Percentiles rank a stretch among this genome's conserved stretches.
These are phyloP conservation scores for Ceratonia siliqua DNA, from an alignment of 306 rosid species.

Conservation along the genomic window DNA sequence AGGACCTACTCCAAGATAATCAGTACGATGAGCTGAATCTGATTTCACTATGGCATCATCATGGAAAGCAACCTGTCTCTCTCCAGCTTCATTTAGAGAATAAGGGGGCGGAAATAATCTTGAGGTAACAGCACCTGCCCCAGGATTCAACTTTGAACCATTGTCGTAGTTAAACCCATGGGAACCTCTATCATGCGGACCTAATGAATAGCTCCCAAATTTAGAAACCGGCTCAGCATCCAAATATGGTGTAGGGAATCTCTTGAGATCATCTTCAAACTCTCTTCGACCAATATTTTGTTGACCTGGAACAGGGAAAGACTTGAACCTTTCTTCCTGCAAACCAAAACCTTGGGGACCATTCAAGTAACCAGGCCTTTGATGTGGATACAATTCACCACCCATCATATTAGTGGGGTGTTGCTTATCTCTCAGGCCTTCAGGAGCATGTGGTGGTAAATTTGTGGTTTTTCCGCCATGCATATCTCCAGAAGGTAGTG, in stretches of 20 bases:
- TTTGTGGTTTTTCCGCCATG: conserved; percentile 50
- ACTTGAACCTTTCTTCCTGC: conserved; percentile 69
- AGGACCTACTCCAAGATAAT: conserved; percentile 62
- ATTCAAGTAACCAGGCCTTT: conserved; percentile 41
- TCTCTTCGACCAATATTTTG: conserved; percentile 50
- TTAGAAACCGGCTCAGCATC: conserved; percentile 63
- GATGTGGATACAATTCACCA: conserved; percentile 35
- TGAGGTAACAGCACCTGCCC: conserved; percentile 6
- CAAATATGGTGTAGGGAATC: conserved; percentile 62
- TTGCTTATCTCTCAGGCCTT: conserved; percentile 45
- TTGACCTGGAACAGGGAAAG: conserved; percentile 49
- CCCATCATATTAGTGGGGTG: conserved; percentile 37
- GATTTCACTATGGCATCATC: conserved; percentile 52
- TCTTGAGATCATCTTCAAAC: conserved; percentile 69
- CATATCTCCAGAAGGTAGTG: conserved; percentile 59
- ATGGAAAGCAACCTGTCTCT: conserved; percentile 54
- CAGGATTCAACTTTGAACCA: conserved; percentile 14
- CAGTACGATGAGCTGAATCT: conserved; percentile 52
- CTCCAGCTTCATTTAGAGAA: conserved; percentile 47
- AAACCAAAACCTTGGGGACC: conserved; percentile 52
- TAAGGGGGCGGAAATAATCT: conserved; percentile 7
- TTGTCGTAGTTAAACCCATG: conserved; percentile 27
- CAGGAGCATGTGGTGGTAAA: conserved; percentile 57
- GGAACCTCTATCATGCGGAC: conserved; percentile 54
- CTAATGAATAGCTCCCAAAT: conserved; percentile 48